Conservation (phyloP, 495 filamentous ascomycete genomes). For the Trichoderma reesei region DNA sequence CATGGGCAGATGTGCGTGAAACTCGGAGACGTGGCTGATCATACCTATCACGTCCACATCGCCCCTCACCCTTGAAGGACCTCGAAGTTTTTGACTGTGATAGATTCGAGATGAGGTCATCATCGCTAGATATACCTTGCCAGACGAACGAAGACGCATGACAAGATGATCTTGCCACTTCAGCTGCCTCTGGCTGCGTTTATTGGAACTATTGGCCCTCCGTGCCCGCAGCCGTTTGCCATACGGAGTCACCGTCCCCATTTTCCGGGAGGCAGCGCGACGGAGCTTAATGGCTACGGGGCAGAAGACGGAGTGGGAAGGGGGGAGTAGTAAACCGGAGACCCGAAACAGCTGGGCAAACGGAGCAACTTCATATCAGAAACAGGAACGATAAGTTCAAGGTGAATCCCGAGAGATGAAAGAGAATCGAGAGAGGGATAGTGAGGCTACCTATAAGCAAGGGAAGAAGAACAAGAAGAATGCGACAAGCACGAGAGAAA, state of each 20-base stretch:
- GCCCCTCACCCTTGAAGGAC: too few relatives aligned
- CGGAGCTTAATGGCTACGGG: background rate
- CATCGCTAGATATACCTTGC: too few relatives aligned
- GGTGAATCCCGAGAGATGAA: too few relatives aligned
- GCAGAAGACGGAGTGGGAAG: background rate
- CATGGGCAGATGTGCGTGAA: background rate
- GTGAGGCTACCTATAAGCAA: too few relatives aligned
- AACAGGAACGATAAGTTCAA: too few relatives aligned
- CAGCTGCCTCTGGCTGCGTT: background rate
- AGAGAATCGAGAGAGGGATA: too few relatives aligned
- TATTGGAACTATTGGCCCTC: conserved; percentile 3
- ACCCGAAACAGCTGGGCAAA: background rate
- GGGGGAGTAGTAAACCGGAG: too few relatives aligned
- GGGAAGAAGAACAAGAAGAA: too few relatives aligned
- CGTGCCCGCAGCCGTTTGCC: background rate
- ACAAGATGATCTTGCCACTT: conserved; percentile 4
- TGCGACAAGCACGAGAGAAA: too few relatives aligned
- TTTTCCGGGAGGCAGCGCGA: background rate
- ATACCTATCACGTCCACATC: background rate
- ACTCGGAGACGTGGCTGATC: background rate
- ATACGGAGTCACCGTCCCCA: background rate
- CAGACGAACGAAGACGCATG: background rate
- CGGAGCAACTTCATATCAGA: too few relatives aligned
- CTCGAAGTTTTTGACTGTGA: background rate
- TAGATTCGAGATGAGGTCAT: background rate